Conservation (phyloP, 192 early-diverging fungal species). For the Backusella tarrabulga region DNA sequence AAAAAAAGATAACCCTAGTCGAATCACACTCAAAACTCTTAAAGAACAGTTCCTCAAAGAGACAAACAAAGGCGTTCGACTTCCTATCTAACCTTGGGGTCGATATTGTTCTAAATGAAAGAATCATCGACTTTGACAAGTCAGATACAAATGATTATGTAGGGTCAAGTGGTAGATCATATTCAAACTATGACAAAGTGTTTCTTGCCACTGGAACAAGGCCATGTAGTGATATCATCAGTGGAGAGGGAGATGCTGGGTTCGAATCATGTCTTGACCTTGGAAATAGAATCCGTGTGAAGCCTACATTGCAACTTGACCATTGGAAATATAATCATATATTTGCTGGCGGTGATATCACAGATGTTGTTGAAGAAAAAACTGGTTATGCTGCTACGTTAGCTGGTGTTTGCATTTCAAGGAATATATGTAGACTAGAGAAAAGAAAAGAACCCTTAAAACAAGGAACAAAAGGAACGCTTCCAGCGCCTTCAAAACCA, state of each 20-base stretch:
- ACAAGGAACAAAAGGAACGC: conserved; percentile 31
- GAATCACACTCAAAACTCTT: conserved; percentile 27
- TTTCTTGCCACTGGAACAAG: conserved; percentile 34
- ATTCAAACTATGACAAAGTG: conserved; percentile 31
- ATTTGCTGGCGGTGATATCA: conserved; percentile 43
- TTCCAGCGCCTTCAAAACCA: conserved; percentile 29
- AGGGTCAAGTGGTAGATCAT: conserved; percentile 25
- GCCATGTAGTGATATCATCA: conserved; percentile 26
- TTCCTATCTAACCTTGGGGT: conserved; percentile 30
- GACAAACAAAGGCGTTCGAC: conserved; percentile 6
- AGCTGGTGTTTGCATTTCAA: conserved; percentile 34
- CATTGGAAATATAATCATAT: conserved; percentile 35
- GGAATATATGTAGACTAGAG: conserved; percentile 40
- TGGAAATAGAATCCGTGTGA: conserved; percentile 32
- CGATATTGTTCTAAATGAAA: conserved; percentile 26
- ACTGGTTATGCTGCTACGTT: conserved; percentile 40
- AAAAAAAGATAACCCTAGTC: conserved; percentile 30
- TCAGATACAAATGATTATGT: conserved; percentile 14
- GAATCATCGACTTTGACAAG: conserved; percentile 27
- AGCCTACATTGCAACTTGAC: conserved; percentile 40
- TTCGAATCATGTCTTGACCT: conserved; percentile 28
- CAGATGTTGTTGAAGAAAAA: conserved; percentile 43
- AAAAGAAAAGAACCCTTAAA: conserved; percentile 36
- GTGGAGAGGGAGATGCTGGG: not conserved
- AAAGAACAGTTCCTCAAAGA: conserved; percentile 11